Base-by-base conservation (phyloP, 163 green algal species). In the Chlamydomonas reinhardtii region DNA sequence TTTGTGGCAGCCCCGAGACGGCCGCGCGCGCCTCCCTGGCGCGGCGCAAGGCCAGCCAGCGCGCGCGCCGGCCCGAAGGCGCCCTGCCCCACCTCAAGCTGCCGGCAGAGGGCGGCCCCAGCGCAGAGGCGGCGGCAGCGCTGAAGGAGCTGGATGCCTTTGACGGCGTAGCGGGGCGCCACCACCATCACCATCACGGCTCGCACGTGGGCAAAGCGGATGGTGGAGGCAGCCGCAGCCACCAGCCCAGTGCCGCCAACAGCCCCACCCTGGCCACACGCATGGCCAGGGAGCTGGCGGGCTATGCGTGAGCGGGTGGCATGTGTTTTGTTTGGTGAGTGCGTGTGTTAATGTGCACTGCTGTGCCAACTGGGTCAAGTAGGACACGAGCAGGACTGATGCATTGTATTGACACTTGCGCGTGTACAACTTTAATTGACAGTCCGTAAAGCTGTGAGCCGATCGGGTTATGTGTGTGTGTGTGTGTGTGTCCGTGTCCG, bases 61-160 rank as follows among this genome's bases (percentile, higher is more conserved):
- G 59, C 59, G 22, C 59, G 5, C 59, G 59, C 1, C 59, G 59
- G 20, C 59, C 24, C 4, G 59, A 25, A 9, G 31, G 31, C 31
- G 66, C 15, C 5, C 31, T 73, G 66, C 80, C 80, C 8, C 34
- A 73, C 35, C 70, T 86, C 29, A 34, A 66, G 35, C 35, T 73
- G 35, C 80, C 80, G 2, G 27, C 19, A 2, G 80, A 79, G 2
- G 27, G 19, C 17, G 56, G 35, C 25, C 80, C 80, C 35, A 59
- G 52, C 29, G 35, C 16, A 1, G 80, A 86, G 70, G 80, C 72
- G 56, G 68, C 52, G 32, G 79, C 68, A 48, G 79, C 79, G 39
- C 52, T 85, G 12, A 34, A 62, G 43, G 79, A 85, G 52, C 68
- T 85, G 32, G 79, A 85, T 32, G 34, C 54, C 8, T 85, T 85